These are phyloP conservation scores for Centaurea solstitialis DNA, from an alignment of 129 eudicot genomes.

Conservation along the genomic window DNA sequence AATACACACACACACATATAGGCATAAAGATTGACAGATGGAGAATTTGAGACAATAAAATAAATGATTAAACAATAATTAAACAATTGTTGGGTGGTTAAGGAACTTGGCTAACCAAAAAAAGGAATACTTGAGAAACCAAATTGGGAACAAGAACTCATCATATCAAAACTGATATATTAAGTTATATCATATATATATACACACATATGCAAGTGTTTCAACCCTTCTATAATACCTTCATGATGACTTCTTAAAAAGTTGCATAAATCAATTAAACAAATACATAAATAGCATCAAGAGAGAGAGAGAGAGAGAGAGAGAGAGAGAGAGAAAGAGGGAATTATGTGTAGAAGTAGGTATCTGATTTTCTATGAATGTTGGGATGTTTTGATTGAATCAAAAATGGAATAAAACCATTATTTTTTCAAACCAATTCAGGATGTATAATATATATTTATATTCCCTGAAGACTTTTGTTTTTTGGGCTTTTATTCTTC, in stretches of 20 bases:
- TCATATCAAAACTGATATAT: neutral
- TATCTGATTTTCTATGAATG: conserved; percentile 24
- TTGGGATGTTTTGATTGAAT: conserved; percentile 34
- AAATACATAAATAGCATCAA: neutral
- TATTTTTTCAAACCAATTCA: conserved; percentile 16
- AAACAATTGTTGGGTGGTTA: conserved; percentile 22
- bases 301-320: conserved; percentile 21
- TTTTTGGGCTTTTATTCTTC: conserved; percentile 31
- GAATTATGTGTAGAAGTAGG: conserved; percentile 10
- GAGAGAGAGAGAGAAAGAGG: conserved; percentile 21
- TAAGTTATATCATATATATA: neutral
- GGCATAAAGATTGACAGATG: neutral
- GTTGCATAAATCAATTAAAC: conserved; percentile 14
- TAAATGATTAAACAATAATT: conserved; percentile 6
- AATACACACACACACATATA: neutral
- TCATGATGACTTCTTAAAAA: conserved; percentile 23
- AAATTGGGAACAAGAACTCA: conserved; percentile 2
- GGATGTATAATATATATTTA: conserved; percentile 14
- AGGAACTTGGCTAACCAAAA: conserved; percentile 16
- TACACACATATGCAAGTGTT: neutral
- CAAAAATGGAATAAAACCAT: conserved; percentile 49
- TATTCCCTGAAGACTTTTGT: conserved; percentile 32
- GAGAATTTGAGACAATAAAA: neutral
- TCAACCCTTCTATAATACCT: conserved; percentile 16
- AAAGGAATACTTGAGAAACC: neutral